These are phyloP conservation scores for Spirogloea muscicola DNA, from an alignment of 139 green algal species.

Conservation along the genomic window DNA sequence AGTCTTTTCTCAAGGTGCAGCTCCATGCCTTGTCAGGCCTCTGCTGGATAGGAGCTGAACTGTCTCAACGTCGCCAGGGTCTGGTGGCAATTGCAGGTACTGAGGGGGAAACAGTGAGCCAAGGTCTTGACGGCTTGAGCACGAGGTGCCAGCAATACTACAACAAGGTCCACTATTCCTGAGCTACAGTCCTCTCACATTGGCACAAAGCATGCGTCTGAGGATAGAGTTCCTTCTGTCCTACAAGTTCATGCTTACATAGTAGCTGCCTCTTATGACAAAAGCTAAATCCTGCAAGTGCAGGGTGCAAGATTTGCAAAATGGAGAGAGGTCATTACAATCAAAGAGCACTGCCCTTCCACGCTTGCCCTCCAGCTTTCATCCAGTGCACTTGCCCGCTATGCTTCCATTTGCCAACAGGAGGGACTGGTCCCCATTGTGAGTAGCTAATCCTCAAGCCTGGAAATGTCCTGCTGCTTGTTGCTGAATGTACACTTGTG, in stretches of 20 bases:
- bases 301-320: slow-evolving; percentile 86
- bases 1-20: no score
- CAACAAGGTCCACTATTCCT: slow-evolving; percentile 28
- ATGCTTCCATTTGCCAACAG: slow-evolving; percentile 78
- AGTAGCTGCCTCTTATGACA: no score
- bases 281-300: no score
- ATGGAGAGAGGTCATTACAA: slow-evolving; percentile 80
- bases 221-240: not conserved
- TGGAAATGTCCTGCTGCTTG: no score
- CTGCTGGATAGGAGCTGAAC: no score
- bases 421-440: slow-evolving; percentile 84
- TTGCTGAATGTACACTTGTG: no score
- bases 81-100: slow-evolving; percentile 62
- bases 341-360: slow-evolving; percentile 60
- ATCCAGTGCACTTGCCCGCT: slow-evolving; percentile 76
- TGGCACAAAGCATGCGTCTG: not conserved
- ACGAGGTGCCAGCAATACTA: slow-evolving; percentile 67
- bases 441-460: no score
- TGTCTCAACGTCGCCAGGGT: no score
- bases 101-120: slow-evolving; percentile 75
- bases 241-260: not conserved
- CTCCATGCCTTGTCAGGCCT: no score
- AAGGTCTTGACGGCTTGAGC: slow-evolving; percentile 71
- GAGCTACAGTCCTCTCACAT: not conserved
- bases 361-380: slow-evolving; percentile 66